Conservation (phyloP, 257 asterid genomes). For the Craterostigma plantagineum region DNA sequence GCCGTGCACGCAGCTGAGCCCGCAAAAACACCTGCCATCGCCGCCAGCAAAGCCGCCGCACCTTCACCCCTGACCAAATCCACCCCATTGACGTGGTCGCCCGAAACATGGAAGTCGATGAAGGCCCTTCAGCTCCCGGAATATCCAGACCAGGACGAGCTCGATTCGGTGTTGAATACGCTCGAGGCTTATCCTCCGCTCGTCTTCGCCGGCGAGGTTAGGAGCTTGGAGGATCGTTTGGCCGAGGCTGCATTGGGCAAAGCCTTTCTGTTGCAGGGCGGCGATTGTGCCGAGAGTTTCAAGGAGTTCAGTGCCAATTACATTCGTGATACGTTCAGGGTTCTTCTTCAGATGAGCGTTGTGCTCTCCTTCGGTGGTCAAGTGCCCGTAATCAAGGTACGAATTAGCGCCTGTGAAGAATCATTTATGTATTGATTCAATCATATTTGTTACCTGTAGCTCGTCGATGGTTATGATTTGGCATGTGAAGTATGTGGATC, state of each 20-base stretch:
- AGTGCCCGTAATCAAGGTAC: conserved; percentile 59
- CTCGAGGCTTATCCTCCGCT: conserved; percentile 37
- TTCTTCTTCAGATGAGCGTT: conserved; percentile 69
- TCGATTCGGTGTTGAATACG: conserved; percentile 25
- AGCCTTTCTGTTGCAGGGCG: conserved; percentile 66
- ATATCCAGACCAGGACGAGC: conserved; percentile 17
- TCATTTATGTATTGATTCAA: no score
- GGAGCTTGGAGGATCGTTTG: conserved; percentile 52
- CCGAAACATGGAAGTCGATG: conserved; percentile 30
- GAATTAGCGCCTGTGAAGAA: background rate
- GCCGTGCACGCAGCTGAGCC: conserved; percentile 72
- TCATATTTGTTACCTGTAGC: no score
- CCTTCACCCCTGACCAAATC: conserved; percentile 8
- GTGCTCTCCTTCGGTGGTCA: conserved; percentile 79
- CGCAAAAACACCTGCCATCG: conserved; percentile 23
- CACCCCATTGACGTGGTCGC: conserved; percentile 13
- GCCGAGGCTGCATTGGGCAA: conserved; percentile 70
- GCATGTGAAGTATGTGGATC: background rate
- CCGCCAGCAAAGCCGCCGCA: conserved; percentile 10
- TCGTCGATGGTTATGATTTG: background rate
- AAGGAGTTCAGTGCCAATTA: conserved; percentile 65
- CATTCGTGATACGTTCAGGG: conserved; percentile 64
- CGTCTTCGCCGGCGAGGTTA: conserved; percentile 78
- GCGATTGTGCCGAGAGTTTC: conserved; percentile 86
- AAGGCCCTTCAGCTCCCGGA: conserved; percentile 33